Base-by-base conservation (phyloP, 2,329 filamentous ascomycete genomes). In the Cordyceps cicadae region DNA sequence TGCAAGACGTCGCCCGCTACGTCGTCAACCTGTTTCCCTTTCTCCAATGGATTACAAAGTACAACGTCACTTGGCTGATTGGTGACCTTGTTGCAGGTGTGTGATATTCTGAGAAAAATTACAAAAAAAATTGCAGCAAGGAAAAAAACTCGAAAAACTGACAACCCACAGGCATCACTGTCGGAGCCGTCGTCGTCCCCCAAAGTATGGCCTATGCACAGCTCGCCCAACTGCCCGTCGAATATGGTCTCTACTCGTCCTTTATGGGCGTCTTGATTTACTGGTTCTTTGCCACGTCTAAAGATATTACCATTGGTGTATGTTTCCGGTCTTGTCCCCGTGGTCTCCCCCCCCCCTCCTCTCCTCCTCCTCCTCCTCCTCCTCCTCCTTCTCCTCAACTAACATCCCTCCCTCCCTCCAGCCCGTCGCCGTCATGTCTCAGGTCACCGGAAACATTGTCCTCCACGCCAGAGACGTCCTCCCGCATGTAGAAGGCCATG, bases 241-340 rank as follows among this genome's bases (percentile, higher is more conserved):
- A 82, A 64, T 82, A 77, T 67, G 79, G 79, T 15, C 67, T 82
- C 19, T 77, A 77, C 63, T 94, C 93, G 0, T 97, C 93, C 0
- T 97, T 99, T 71, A 94, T 97, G 82, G 94, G 93, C 55, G 92
- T 96, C 17, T 73, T 96, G 64, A 81, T 96, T 63, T 99, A 99
- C 75, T 97, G 93, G 93, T 89, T 97, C 70, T 97, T 97, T 70
- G 94, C 92, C 39, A 99, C 94, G 0, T 97, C 93, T 15, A 99
- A 97, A 67, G 79, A 81, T 74, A 95, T 96, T 70, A 94, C 90
- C 19, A 94, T 95, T 65, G 90, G 90, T 45, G 86, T 88, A 79
- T 48, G 34, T 2, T 24, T 24, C 24, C 24, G 4, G 24, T 24
- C 24, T 24, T 24, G 24, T 24, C 24, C 14, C n/a, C n/a, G n/a